Base-by-base conservation (phyloP, 2,329 filamentous ascomycete species). In the Incumbomyces lentus region DNA sequence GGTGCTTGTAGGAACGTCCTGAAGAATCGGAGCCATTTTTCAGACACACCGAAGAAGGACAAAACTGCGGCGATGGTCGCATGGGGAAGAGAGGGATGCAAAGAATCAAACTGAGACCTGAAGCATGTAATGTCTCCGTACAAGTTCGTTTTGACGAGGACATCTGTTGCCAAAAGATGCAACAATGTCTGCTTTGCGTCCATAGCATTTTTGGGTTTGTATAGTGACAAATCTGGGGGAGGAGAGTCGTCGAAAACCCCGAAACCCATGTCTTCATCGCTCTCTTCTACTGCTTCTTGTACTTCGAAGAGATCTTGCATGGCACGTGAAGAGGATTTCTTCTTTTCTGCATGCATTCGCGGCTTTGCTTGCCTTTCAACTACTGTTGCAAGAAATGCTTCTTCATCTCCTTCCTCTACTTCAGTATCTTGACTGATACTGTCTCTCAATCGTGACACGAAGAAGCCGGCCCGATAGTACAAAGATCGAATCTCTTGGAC, bases 21-120 rank as follows among this genome's bases (percentile, higher is more conserved):
- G 59, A 84, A 84, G 58, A 84, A 79, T 6, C 59, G 58, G 1
- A 81, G 56, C 74, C 79, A 81, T 0, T 56, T 60, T 2, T 73
- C 59, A 0, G 75, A 71, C 3, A 84, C 67, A 0, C 78, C 77
- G 37, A 84, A 70, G 55, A 76, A 81, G 22, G 70, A 63, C 49
- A 84, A 59, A 0, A 81, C 66, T 0, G 68, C 60, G n/a, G 76
- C 61, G 14, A 83, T 71, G 0, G 78, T 79, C 22, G 71, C 60
- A 54, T 85, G 81, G 2, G 78, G 69, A 12, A 82, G 62, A 3
- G 71, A 72, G 0, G 76, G 72, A 0, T 74, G 73, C 48, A 80
- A 77, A 65, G 72, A 76, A 37, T 71, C 66, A 52, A 81, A 79
- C 55, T 79, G 76, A 0, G 74, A 75, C 11, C 75, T 69, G 33